A percentile compares a stretch with the other conserved stretches of the same genome.
Evolutionary conservation across 73 alveolate genomes (phyloP).

Genomic region (Paramecium sonneborni): DNA sequence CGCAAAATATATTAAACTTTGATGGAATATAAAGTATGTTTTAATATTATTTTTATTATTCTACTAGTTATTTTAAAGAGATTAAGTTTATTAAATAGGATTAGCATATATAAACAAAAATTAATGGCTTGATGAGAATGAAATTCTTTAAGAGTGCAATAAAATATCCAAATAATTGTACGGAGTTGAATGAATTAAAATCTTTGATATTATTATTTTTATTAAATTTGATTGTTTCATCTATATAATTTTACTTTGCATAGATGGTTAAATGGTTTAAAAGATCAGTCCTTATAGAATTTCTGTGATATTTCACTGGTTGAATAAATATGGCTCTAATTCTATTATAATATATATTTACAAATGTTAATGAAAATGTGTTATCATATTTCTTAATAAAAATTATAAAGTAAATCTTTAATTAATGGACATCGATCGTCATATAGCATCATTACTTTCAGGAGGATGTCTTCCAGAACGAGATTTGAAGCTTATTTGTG

Average conservation of each 20-base stretch:
- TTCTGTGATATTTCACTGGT: too few species aligned
- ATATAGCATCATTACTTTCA: background rate
- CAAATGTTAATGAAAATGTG: too few species aligned
- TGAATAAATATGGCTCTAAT: too few species aligned
- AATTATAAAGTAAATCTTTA: background rate
- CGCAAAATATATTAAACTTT: conserved; percentile 38
- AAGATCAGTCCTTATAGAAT: too few species aligned
- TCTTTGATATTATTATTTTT: background rate
- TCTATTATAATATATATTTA: too few species aligned
- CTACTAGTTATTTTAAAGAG: conserved; percentile 42
- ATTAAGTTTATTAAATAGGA: conserved; percentile 42
- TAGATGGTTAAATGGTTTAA: too few species aligned
- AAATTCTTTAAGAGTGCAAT: conserved; percentile 28
- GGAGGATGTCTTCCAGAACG: conserved; percentile 77
- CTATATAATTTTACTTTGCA: background rate
- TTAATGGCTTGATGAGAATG: conserved; percentile 25
- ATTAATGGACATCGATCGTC: conserved; percentile 54
- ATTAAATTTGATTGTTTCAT: background rate
- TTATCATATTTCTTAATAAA: too few species aligned
- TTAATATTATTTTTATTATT: background rate
- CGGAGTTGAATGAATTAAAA: conserved; percentile 30
- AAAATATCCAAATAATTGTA: conserved; percentile 21
- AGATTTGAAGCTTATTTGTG: conserved; percentile 75
- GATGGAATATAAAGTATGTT: conserved; percentile 43
- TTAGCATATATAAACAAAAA: conserved; percentile 13